Evolutionary conservation across 169 alveolate genomes (phyloP), one percentile per base, ranked within the genome.

Genomic region (Eimeria maxima): DNA sequence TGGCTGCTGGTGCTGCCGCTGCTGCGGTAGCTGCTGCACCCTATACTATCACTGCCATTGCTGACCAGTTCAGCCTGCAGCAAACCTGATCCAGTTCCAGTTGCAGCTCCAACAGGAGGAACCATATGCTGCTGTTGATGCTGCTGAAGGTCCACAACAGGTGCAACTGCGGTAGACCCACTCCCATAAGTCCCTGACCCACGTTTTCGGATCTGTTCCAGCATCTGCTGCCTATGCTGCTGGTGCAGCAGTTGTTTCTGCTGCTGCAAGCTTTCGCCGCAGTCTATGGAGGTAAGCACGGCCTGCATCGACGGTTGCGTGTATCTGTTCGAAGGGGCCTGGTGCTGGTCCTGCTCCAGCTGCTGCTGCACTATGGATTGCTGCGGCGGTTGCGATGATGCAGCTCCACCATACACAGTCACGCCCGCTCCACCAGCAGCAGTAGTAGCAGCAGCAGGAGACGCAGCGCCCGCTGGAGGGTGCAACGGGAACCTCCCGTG

Each of bases 1-100:
- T 57, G 67, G 38, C 38, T 73, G 83, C 83, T 73, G 47, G 27
- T 73, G 83, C 74, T 63, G 74, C 38, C n/a, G 74, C 74, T 73
- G 83, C 83, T 33, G 83, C 83, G 5, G 24, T 16, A 20, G 47
- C 83, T 73, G 83, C 47, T 73, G 83, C 83, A 20, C 57, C 29
- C 53, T 14, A 38, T 24, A n/a, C 55, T 55, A 16, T 38, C 83
- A 8, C 29, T 55, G 55, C 83, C 83, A 24, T 7, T 14, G 3
- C 10, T 38, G 83, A 33, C 24, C 10, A 73, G 55, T 6, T 8
- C 27, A 38, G 83, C 18, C 50, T 33, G 29, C 83, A 2, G 89
- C 67, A 47, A 53, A 16, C 55, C 67, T 69, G 44, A 78, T 20
- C 45, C 89, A n/a, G n/a, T 78, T 14, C 6, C 50, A 73, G 6